Conservation (phyloP, 2,329 filamentous ascomycete genomes). For the Mariannaea elegans region DNA sequence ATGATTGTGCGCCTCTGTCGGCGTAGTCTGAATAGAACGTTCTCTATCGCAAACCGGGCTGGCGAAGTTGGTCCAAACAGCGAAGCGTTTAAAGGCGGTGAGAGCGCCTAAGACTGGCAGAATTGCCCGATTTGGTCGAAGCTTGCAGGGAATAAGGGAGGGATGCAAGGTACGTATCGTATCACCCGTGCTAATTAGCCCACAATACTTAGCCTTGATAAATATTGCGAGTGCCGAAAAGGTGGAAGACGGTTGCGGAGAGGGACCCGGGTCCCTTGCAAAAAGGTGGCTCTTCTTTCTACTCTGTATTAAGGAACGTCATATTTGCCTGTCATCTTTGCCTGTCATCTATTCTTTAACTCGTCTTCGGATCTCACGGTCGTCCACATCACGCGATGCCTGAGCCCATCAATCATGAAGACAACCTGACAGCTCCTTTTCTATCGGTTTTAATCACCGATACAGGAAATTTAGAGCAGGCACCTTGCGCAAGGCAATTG, state of each 20-base stretch:
- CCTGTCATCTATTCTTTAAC: neutral
- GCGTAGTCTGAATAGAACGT: neutral
- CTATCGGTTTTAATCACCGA: neutral
- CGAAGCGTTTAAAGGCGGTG: slow-evolving; percentile 35
- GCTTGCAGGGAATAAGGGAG: neutral
- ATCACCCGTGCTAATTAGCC: neutral
- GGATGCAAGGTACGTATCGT: slow-evolving; percentile 3
- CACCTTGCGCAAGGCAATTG: neutral
- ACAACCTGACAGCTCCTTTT: slow-evolving; percentile 11
- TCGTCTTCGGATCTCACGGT: neutral
- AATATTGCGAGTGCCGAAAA: neutral
- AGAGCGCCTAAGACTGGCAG: slow-evolving; percentile 29
- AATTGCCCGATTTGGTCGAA: slow-evolving; percentile 21
- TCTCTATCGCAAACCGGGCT: neutral
- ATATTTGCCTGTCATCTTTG: neutral
- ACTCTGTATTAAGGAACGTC: neutral
- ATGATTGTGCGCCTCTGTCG: neutral
- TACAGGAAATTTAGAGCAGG: neutral
- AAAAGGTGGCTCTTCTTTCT: neutral
- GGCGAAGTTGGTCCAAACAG: neutral
- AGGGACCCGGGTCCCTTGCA: neutral
- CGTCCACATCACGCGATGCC: slow-evolving; percentile 11
- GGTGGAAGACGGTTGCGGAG: neutral
- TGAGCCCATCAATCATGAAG: slow-evolving; percentile 7
- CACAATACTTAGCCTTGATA: neutral